Percentiles rank a stretch among this genome's conserved stretches.
These are phyloP conservation scores for Linum usitatissimum DNA, from an alignment of 345 rosid genomes.

Conservation along the genomic window DNA sequence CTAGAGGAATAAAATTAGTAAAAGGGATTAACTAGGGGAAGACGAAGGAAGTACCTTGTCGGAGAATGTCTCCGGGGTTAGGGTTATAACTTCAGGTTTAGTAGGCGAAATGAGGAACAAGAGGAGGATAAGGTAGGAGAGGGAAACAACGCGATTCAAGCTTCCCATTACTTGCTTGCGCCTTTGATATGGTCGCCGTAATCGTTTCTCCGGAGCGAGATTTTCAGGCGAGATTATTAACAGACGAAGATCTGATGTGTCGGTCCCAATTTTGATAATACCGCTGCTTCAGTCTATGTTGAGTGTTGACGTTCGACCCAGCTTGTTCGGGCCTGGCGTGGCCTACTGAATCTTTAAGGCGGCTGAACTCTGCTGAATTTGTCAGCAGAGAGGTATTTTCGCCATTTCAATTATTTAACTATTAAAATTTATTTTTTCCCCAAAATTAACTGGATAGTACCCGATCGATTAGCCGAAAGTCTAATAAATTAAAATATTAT, in stretches of 20 bases:
- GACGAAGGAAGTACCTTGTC: constrained; percentile 54
- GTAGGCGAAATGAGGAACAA: constrained; percentile 19
- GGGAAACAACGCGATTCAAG: constrained; percentile 11
- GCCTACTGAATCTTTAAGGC: no score
- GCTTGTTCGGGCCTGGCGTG: no score
- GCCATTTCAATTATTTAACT: no score
- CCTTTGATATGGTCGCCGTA: no score
- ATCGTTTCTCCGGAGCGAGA: background rate
- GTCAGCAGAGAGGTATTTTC: no score
- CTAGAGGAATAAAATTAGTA: background rate
- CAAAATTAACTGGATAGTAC: no score
- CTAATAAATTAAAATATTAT: no score
- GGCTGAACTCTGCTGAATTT: no score
- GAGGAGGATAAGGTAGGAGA: constrained; percentile 13
- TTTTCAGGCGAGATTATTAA: background rate
- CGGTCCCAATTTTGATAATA: background rate
- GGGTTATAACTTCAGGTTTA: constrained; percentile 70
- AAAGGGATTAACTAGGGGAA: background rate
- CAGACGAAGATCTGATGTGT: background rate
- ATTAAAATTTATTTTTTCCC: no score
- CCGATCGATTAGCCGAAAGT: no score
- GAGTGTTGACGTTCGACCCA: no score
- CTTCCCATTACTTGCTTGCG: constrained; percentile 14
- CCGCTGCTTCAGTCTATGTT: no score
- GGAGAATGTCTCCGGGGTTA: constrained; percentile 79